Base-by-base conservation (phyloP, 2,329 filamentous ascomycete genomes). In the Monosporascus sp. region DNA sequence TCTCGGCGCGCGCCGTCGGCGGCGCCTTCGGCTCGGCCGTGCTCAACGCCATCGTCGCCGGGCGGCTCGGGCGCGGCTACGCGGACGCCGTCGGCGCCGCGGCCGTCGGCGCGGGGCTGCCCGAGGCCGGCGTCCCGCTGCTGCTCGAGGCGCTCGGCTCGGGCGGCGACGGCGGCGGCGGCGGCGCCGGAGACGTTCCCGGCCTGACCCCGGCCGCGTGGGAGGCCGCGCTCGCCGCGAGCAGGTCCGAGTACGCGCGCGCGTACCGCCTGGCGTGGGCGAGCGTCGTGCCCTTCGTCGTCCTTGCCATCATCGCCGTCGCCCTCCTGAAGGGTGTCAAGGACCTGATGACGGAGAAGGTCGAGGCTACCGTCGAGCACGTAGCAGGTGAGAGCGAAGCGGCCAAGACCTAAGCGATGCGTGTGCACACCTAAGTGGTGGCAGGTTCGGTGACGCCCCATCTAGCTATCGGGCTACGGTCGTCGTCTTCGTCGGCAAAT, bases 21-120 rank as follows among this genome's bases (percentile, higher is more conserved):
- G 78, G 78, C 19, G 77, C 78, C 0, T 79, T 80, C 51, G 78
- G 78, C 0, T 78, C 75, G 1, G 77, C 78, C 1, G 76, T 79
- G 3, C 66, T 81, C 1, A 70, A 79, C 57, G 75, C 77, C 17
- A 78, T 81, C 53, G 75, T 79, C 58, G 77, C 78, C 57, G 72
- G 73, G n/a, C 73, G 73, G 19, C 55, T 80, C 5, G 57, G 60
- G 1, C 63, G 67, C 5, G 67, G 72, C 48, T 78, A 76, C 52
- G 71, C 67, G 0, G 53, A 68, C 0, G 65, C 68, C 5, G 72
- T 80, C 2, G 63, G 68, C 1, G 58, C 51, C 1, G 77, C 76
- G 0, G 78, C 76, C 1, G 58, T 70, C 0, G 58, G 56, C 1
- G 74, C 76, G 2, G 78, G 78, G 0, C 65, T 79, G 20, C 72